Evolutionary conservation across 1,139 yeast genomes (phyloP).

Genomic region (Candida neerlandica): DNA sequence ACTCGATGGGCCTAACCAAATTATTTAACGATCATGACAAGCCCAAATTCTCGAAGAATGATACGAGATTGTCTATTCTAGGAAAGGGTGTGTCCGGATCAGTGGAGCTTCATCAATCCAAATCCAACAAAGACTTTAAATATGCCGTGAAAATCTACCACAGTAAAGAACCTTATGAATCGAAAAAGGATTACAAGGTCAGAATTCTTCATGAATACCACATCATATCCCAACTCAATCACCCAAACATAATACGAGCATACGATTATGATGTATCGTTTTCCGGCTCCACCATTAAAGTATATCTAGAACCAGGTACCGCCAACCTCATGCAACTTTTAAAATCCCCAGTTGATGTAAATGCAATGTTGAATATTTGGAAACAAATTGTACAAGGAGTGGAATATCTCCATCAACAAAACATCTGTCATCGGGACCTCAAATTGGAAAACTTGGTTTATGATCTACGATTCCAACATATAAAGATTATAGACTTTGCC

Average conservation of each 20-base stretch:
- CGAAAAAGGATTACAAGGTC: slow-evolving; percentile 27
- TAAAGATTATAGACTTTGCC: slow-evolving; percentile 46
- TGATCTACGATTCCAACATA: slow-evolving; percentile 20
- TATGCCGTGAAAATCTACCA: slow-evolving; percentile 30
- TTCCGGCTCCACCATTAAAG: slow-evolving; percentile 22
- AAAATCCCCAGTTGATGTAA: slow-evolving; percentile 6
- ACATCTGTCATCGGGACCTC: slow-evolving; percentile 45
- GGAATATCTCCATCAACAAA: slow-evolving; percentile 31
- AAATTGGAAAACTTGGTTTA: slow-evolving; percentile 44
- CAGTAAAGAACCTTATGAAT: slow-evolving; percentile 26
- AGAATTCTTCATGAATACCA: slow-evolving; percentile 43
- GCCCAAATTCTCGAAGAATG: slow-evolving; percentile 14
- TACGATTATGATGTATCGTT: slow-evolving; percentile 26
- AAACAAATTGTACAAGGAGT: slow-evolving; percentile 37
- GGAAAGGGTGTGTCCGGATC: slow-evolving; percentile 44
- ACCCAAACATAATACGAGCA: slow-evolving; percentile 34
- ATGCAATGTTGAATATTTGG: slow-evolving; percentile 34
- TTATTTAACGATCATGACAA: neutral
- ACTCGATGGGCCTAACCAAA: neutral
- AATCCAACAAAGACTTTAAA: slow-evolving; percentile 14
- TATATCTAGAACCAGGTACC: slow-evolving; percentile 40
- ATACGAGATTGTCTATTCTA: slow-evolving; percentile 7
- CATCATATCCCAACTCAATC: slow-evolving; percentile 29
- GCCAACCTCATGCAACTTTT: slow-evolving; percentile 23
- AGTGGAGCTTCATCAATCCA: slow-evolving; percentile 36